phyloP scores from a whole-genome alignment of 306 rosid species.

The Vigna reflexopilosa region DNA sequence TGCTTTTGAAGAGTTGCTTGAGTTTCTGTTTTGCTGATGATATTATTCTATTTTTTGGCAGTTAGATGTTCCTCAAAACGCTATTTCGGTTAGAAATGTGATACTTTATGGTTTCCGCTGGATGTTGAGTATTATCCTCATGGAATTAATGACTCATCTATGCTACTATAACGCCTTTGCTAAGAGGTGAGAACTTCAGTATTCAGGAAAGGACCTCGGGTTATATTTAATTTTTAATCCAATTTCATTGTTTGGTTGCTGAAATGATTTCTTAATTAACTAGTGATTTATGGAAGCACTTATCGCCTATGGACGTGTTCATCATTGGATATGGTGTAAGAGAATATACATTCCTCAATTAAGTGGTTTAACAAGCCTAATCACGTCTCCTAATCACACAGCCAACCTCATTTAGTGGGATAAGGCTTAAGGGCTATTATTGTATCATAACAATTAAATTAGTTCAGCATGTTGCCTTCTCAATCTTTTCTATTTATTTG shows the following conservation, averaged over 20 bases:
- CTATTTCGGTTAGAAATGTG: constrained; percentile 57
- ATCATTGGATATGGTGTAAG: constrained; percentile 97
- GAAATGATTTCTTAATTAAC: constrained; percentile 42
- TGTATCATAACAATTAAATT: constrained; percentile 11
- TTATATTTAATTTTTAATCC: constrained; percentile 18
- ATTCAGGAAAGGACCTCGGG: constrained; percentile 24
- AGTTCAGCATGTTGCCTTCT: constrained; percentile 23
- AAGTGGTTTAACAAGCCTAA: constrained; percentile 26
- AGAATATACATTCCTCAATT: constrained; percentile 36
- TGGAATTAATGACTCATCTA: constrained; percentile 86
- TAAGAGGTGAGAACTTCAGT: constrained; percentile 65
- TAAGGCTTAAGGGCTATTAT: constrained; percentile 17
- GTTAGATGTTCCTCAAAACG: constrained; percentile 79
- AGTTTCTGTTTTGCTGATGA: constrained; percentile 38
- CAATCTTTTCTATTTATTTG: constrained; percentile 38
- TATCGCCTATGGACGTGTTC: constrained; percentile 83
- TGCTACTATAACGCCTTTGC: constrained; percentile 91
- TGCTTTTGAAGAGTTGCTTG: constrained; percentile 29
- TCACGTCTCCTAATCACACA: constrained; percentile 3
- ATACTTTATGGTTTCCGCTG: constrained; percentile 76
- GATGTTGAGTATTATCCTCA: constrained; percentile 71
- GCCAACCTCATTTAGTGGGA: constrained; percentile 29
- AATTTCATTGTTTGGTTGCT: constrained; percentile 44
- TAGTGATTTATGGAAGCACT: constrained; percentile 81
- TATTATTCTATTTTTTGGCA: constrained; percentile 53